These are phyloP conservation scores for Macrotyloma uniflorum DNA, from an alignment of 306 rosid species.

Conservation along the genomic window DNA sequence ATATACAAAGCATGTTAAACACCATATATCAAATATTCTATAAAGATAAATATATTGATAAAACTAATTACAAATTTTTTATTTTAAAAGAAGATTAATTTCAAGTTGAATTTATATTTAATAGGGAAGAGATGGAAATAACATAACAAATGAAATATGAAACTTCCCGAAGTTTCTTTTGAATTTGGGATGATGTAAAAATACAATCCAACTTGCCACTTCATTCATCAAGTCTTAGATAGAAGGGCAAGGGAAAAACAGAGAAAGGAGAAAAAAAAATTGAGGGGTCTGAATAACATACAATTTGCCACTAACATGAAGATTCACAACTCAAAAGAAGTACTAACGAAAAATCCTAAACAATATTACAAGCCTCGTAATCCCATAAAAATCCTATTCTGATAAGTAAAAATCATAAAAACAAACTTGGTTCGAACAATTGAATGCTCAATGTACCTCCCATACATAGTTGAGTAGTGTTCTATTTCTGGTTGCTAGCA, in stretches of 20 bases:
- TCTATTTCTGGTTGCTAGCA: slow-evolving; percentile 70
- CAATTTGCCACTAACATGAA: slow-evolving; percentile 40
- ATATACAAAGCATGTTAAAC: not conserved
- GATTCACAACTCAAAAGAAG: slow-evolving; percentile 43
- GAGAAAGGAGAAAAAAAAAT: not conserved
- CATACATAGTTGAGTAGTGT: slow-evolving; percentile 35
- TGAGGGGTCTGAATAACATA: slow-evolving; percentile 23
- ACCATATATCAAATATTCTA: not conserved
- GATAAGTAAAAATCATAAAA: slow-evolving; percentile 52
- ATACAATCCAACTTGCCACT: slow-evolving; percentile 41
- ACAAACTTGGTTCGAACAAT: slow-evolving; percentile 58
- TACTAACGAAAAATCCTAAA: slow-evolving; percentile 37
- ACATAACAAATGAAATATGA: not conserved
- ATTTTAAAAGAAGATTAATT: no score
- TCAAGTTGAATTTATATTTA: not conserved
- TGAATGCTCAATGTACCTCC: slow-evolving; percentile 56
- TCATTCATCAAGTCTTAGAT: slow-evolving; percentile 26
- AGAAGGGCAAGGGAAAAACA: slow-evolving; percentile 33
- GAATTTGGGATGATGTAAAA: slow-evolving; percentile 32
- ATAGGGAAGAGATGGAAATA: not conserved
- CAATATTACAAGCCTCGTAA: slow-evolving; percentile 62
- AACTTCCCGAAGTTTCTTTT: slow-evolving; percentile 34
- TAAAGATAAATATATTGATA: not conserved
- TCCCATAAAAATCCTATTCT: slow-evolving; percentile 53
- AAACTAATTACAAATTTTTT: not conserved